Conservation (phyloP, 1,139 yeast genomes). For the Komagataea norvegica region DNA sequence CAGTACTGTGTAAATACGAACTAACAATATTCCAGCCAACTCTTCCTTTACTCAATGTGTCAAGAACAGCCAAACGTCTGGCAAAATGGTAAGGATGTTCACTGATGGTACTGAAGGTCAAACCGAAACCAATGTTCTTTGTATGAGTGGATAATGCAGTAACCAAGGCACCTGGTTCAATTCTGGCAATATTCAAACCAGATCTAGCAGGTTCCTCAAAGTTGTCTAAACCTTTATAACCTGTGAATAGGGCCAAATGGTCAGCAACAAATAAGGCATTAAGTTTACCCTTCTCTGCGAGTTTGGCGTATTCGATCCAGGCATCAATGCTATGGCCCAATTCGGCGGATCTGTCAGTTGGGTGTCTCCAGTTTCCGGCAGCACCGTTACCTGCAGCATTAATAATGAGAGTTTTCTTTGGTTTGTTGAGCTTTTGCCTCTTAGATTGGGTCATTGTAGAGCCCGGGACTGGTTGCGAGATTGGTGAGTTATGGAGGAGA, state of each 20-base stretch:
- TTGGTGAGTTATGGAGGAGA: no score
- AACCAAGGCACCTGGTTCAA: constrained; percentile 35
- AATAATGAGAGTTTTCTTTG: constrained; percentile 4
- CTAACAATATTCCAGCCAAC: constrained; percentile 43
- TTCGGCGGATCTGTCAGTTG: constrained; percentile 31
- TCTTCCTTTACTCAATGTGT: constrained; percentile 38
- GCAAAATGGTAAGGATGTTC: constrained; percentile 40
- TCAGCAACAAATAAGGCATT: constrained; percentile 42
- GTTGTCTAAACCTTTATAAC: constrained; percentile 33
- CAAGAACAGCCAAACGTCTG: constrained; percentile 38
- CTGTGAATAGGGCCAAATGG: constrained; percentile 36
- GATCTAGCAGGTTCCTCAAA: constrained; percentile 30
- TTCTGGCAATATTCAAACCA: constrained; percentile 36
- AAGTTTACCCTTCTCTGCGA: constrained; percentile 36
- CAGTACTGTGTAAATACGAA: constrained; percentile 33
- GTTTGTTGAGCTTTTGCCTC: constrained; percentile 5
- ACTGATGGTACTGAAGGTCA: constrained; percentile 39
- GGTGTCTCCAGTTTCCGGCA: constrained; percentile 38
- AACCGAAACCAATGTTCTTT: constrained; percentile 34
- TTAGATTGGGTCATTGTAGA: constrained; percentile 2
- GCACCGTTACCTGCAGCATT: constrained; percentile 14
- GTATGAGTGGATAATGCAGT: constrained; percentile 40
- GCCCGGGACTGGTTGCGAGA: no score
- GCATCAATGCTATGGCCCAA: constrained; percentile 33
- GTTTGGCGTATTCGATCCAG: constrained; percentile 36